These are phyloP conservation scores for Crithidia brevicula DNA, from an alignment of 208 protist species.

Conservation along the genomic window DNA sequence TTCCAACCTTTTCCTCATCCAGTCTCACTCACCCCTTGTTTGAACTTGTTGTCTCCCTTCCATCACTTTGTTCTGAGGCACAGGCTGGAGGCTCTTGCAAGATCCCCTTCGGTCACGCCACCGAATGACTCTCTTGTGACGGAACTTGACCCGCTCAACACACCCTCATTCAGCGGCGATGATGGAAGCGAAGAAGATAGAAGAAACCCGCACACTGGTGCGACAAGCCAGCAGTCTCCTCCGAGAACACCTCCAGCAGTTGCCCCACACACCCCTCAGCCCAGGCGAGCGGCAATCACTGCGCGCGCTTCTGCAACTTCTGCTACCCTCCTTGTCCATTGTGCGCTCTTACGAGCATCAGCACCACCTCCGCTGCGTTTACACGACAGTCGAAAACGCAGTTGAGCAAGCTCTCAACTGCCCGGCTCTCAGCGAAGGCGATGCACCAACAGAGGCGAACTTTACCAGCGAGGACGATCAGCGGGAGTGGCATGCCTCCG, in stretches of 20 bases:
- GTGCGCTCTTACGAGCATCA: slow-evolving; percentile 37
- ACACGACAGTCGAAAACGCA: slow-evolving; percentile 13
- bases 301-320: slow-evolving; percentile 19
- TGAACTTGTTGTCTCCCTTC: too few relatives aligned
- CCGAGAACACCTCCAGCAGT: slow-evolving; percentile 2
- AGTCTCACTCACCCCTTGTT: too few relatives aligned
- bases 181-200: slow-evolving; percentile 38
- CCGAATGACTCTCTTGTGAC: too few relatives aligned
- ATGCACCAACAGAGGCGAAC: background rate
- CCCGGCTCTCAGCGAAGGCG: background rate
- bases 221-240: slow-evolving; percentile 27
- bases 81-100: too few relatives aligned
- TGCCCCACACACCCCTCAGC: slow-evolving; percentile 3
- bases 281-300: slow-evolving; percentile 6
- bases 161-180: background rate
- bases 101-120: too few relatives aligned
- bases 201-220: slow-evolving; percentile 26
- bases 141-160: too few relatives aligned
- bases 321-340: slow-evolving; percentile 46
- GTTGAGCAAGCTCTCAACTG: slow-evolving; percentile 22
- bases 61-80: too few relatives aligned
- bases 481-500: too few relatives aligned
- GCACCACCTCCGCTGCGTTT: slow-evolving; percentile 12
- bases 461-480: too few relatives aligned
- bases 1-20: too few relatives aligned